Base-by-base conservation (phyloP, 108 stramenopile genomes). In the Discostella pseudostelligera region DNA sequence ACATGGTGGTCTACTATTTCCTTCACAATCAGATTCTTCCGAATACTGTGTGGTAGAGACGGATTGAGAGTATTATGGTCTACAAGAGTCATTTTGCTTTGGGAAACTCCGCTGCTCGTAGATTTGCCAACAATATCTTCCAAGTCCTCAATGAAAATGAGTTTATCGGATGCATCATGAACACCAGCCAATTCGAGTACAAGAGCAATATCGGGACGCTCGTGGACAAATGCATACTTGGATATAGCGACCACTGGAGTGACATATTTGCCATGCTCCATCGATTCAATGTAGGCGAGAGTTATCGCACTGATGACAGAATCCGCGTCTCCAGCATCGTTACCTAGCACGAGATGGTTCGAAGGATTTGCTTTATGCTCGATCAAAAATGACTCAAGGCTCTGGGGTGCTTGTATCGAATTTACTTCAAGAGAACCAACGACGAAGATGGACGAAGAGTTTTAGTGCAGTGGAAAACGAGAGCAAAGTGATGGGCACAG, bases 301-400 rank as follows among this genome's bases (percentile, higher is more conserved):
- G 74, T 65, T 42, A 94, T 72, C 28, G 93, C 84, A 54, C 83
- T 84, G 39, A 94, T 37, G 42, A 94, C 82, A 20, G 85, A 83
- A 67, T 94, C 93, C 0, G 93, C 88, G 78, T 94, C 93, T 24
- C 87, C 93, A 14, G 93, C 93, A 69, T 83, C 82, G 70, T 94
- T 94, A 11, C 93, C 93, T 26, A 90, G 81, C 0, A 83, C 76
- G 17, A 91, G 8, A 28, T 79, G 84, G 20, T 35, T 36, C 4
- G 78, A 59, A 40, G 78, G 74, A 32, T 72, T 79, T 0, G 24
- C 2, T 61, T 73, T 72, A 39, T 43, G 64, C 12, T 76, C 35
- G 13, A 44, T 51, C 54, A 80, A 45, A 35, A 70, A 78, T 0
- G 65, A 28, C 36, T 56, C 60, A 19, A 78, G 39, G 45, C 19